A percentile compares a stretch with the other conserved stretches of the same genome.
Conservation (phyloP, 1,139 yeast species). For the Casaregolazyma suthepensis region DNA sequence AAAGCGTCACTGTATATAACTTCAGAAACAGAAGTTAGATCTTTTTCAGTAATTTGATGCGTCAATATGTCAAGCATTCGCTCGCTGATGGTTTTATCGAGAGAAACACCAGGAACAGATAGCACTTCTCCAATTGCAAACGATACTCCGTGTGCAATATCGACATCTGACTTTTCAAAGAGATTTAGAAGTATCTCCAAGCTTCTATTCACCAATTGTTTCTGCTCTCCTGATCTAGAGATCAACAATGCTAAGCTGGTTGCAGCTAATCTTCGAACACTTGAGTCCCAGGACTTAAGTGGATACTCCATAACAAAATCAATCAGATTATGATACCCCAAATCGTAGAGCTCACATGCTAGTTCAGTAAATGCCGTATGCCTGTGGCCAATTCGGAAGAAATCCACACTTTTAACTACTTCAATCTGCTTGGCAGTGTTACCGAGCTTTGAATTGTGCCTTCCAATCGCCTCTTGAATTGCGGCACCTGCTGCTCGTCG, state of each 20-base stretch:
- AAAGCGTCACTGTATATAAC: conserved; percentile 19
- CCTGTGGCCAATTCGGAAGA: conserved; percentile 40
- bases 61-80: conserved; percentile 4
- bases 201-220: neutral
- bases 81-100: neutral
- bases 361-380: conserved; percentile 35
- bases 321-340: conserved; percentile 30
- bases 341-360: conserved; percentile 28
- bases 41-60: conserved; percentile 14
- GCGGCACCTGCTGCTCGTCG: conserved; percentile 85
- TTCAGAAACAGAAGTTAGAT: conserved; percentile 18
- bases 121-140: conserved; percentile 22
- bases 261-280: conserved; percentile 36
- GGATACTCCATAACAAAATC: conserved; percentile 21
- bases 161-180: conserved; percentile 15
- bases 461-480: conserved; percentile 75
- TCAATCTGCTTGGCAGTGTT: conserved; percentile 35
- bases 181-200: neutral
- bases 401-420: conserved; percentile 56
- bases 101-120: neutral
- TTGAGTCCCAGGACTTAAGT: conserved; percentile 35
- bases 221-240: conserved; percentile 3
- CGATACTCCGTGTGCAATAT: conserved; percentile 23
- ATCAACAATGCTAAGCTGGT: conserved; percentile 17
- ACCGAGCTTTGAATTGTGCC: conserved; percentile 45